Evolutionary conservation across 1,284 basidiomycete species (phyloP).

Genomic region (Somion occarium): DNA sequence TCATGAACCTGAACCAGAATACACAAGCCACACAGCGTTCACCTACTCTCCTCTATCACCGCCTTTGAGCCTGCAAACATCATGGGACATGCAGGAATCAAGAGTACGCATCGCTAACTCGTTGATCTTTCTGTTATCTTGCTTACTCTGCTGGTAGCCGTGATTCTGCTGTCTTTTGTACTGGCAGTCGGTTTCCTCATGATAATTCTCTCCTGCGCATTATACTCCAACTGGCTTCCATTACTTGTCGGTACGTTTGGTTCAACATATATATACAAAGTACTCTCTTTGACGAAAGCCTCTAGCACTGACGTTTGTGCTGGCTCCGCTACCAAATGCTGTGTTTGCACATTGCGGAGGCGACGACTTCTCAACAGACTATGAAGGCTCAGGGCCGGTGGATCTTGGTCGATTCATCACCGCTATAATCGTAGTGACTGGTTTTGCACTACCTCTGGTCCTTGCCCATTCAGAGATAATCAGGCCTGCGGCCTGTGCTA

Average conservation of each 20-base stretch:
- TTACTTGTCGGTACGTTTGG: conserved; percentile 86
- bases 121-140: conserved; percentile 3
- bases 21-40: too few relatives aligned
- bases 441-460: conserved; percentile 90
- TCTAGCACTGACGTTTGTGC: conserved; percentile 88
- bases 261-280: background rate
- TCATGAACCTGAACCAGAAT: too few relatives aligned
- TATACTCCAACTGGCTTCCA: conserved; percentile 97
- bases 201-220: conserved; percentile 95
- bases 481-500: conserved; percentile 78
- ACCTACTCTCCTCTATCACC: too few relatives aligned
- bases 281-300: conserved; percentile 1
- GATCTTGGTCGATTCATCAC: conserved; percentile 93
- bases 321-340: conserved; percentile 95
- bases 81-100: conserved; percentile 29
- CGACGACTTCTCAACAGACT: conserved; percentile 76
- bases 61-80: too few relatives aligned
- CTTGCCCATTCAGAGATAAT: conserved; percentile 93
- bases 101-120: conserved; percentile 22
- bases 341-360: conserved; percentile 81
- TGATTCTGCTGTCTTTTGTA: conserved; percentile 93
- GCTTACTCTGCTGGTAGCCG: conserved; percentile 46
- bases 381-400: conserved; percentile 57
- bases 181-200: conserved; percentile 95
- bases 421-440: conserved; percentile 84